Evolutionary conservation across 768 basidiomycete genomes (phyloP).

Genomic region (Mycena metata): DNA sequence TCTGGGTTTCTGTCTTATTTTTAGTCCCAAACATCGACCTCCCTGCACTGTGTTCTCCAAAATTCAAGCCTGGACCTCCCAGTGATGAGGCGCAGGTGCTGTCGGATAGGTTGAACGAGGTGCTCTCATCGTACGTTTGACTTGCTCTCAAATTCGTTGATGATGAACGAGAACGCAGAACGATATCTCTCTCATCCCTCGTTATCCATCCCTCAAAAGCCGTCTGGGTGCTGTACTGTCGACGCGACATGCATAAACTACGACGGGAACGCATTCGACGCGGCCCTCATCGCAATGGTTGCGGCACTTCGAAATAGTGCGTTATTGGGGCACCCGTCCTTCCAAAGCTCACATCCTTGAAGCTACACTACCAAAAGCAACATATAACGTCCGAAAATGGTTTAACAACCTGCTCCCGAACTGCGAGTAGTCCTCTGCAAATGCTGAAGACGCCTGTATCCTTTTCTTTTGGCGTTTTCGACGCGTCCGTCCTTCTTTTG

Average conservation of each 20-base stretch:
- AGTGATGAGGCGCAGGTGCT: slow-evolving; percentile 94
- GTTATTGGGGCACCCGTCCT: slow-evolving; percentile 44
- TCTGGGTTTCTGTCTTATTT: slow-evolving; percentile 13
- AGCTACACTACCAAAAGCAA: slow-evolving; percentile 82
- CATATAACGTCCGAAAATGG: slow-evolving; percentile 76
- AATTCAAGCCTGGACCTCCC: slow-evolving; percentile 96
- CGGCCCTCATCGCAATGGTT: slow-evolving; percentile 88
- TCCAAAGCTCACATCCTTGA: slow-evolving; percentile 4
- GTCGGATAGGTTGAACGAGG: slow-evolving; percentile 85
- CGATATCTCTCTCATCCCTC: slow-evolving; percentile 73
- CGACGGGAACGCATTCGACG: slow-evolving; percentile 96
- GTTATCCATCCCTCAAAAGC: slow-evolving; percentile 86
- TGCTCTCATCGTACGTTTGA: slow-evolving; percentile 74
- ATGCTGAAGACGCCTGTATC: slow-evolving; percentile 62
- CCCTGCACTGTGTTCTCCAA: slow-evolving; percentile 91
- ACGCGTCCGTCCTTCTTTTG: slow-evolving; percentile 68
- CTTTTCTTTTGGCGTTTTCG: slow-evolving; percentile 85
- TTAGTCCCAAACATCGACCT: slow-evolving; percentile 96
- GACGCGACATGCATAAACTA: slow-evolving; percentile 97
- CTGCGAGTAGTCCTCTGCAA: slow-evolving; percentile 58
- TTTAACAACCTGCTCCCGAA: slow-evolving; percentile 73
- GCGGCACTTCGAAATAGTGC: slow-evolving; percentile 88
- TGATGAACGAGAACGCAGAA: slow-evolving; percentile 15
- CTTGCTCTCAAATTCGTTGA: background rate
- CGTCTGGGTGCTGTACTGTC: slow-evolving; percentile 94